Evolutionary conservation across 352 stramenopile species (phyloP).

Genomic region (Aphanomyces euteiches): DNA sequence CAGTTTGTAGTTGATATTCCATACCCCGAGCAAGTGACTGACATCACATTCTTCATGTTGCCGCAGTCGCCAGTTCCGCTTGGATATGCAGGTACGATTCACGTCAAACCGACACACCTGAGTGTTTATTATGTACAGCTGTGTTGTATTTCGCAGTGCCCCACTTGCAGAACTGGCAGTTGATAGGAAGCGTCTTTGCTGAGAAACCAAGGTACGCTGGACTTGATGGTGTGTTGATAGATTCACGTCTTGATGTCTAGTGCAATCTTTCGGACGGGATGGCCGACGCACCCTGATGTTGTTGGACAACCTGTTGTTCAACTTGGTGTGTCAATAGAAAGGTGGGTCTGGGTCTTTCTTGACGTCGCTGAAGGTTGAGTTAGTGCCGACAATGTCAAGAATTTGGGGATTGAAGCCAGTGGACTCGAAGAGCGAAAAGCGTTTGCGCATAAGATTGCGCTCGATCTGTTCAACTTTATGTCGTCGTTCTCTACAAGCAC

Average conservation of each 20-base stretch:
- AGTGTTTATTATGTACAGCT: slow-evolving; percentile 28
- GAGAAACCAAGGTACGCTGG: slow-evolving; percentile 44
- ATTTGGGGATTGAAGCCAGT: slow-evolving; percentile 64
- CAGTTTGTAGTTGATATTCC: slow-evolving; percentile 62
- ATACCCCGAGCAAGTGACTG: slow-evolving; percentile 53
- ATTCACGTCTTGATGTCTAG: slow-evolving; percentile 30
- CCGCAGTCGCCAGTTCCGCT: slow-evolving; percentile 54
- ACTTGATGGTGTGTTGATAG: neutral
- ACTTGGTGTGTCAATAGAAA: slow-evolving; percentile 67
- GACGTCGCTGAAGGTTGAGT: no score
- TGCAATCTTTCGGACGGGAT: slow-evolving; percentile 62
- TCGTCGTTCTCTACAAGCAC: slow-evolving; percentile 80
- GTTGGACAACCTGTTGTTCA: slow-evolving; percentile 54
- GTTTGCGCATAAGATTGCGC: slow-evolving; percentile 89
- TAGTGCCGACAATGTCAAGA: slow-evolving; percentile 64
- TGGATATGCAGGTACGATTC: slow-evolving; percentile 42
- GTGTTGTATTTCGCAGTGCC: slow-evolving; percentile 72
- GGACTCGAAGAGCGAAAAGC: slow-evolving; percentile 62
- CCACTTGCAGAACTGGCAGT: slow-evolving; percentile 62
- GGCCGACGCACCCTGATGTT: slow-evolving; percentile 60
- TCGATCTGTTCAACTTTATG: slow-evolving; percentile 92
- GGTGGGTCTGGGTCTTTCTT: neutral
- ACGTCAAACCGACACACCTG: neutral
- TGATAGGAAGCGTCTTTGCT: slow-evolving; percentile 65
- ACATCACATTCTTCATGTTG: slow-evolving; percentile 74